A percentile compares a stretch with the other conserved stretches of the same genome.
These are phyloP conservation scores for Cryphonectria naterciae DNA, from an alignment of 2,329 filamentous ascomycete species.

Conservation along the genomic window DNA sequence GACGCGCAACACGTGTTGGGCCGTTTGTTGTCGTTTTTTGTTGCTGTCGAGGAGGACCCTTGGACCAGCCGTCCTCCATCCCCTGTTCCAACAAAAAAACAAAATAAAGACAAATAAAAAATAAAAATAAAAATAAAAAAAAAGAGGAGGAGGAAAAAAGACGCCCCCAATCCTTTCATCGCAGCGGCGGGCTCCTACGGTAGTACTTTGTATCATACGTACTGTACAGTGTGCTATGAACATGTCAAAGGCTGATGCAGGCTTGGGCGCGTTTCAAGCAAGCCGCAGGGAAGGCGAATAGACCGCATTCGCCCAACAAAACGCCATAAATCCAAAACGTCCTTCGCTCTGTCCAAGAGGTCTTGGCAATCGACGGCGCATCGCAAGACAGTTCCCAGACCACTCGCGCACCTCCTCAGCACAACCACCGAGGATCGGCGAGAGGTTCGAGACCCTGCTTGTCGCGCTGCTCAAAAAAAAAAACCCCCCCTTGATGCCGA, in stretches of 20 bases:
- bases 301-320: neutral
- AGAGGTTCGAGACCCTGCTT: slow-evolving; percentile 3
- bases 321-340: neutral
- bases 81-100: neutral
- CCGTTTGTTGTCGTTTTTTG: slow-evolving; percentile 16
- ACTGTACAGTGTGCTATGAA: neutral
- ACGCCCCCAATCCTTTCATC: neutral
- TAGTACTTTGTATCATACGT: neutral
- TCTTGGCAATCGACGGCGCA: neutral
- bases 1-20: slow-evolving; percentile 25
- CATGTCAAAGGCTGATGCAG: neutral
- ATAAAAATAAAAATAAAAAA: too few relatives aligned
- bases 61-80: neutral
- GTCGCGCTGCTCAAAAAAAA: too few relatives aligned
- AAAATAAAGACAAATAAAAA: too few relatives aligned
- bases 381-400: neutral
- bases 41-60: neutral
- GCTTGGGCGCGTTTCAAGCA: slow-evolving; percentile 19
- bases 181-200: neutral
- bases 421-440: slow-evolving; percentile 1
- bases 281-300: neutral
- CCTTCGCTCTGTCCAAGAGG: neutral
- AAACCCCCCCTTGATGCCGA: neutral
- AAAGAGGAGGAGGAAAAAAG: too few relatives aligned
- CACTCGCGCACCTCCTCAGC: neutral